A percentile compares a stretch with the other conserved stretches of the same genome.
phyloP scores from a whole-genome alignment of 2,329 filamentous ascomycete species.

The Dactylellina leptospora region DNA sequence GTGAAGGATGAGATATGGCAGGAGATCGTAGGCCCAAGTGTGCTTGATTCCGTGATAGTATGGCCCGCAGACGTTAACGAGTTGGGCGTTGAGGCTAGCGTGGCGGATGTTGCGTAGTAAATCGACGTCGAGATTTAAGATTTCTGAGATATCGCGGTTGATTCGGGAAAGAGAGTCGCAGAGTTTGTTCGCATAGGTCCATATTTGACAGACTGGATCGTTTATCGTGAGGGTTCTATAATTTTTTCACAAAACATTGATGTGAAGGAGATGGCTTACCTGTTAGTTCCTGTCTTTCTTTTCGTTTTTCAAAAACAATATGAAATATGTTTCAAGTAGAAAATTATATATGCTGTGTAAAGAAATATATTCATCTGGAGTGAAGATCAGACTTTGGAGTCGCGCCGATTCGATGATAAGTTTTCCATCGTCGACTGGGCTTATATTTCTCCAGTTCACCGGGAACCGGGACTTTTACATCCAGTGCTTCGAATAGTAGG shows the following conservation, averaged over 20 bases:
- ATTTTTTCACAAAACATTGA: neutral
- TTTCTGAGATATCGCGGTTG: conserved; percentile 1
- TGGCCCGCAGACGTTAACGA: conserved; percentile 16
- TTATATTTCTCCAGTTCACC: conserved; percentile 14
- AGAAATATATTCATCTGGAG: neutral
- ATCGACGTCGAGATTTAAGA: conserved; percentile 2
- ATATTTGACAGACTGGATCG: conserved; percentile 22
- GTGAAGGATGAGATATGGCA: conserved; percentile 8
- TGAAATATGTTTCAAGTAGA: neutral
- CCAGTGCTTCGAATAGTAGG: conserved; percentile 25
- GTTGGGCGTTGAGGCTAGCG: conserved; percentile 13
- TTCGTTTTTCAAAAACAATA: neutral
- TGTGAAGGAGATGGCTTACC: conserved; percentile 18
- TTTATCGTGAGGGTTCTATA: conserved; percentile 28
- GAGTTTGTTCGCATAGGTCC: conserved; percentile 7
- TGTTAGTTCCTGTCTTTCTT: conserved; percentile 20
- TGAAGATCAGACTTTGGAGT: conserved; percentile 35
- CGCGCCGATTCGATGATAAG: neutral
- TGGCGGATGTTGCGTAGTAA: conserved; percentile 21
- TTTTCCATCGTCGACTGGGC: conserved; percentile 17
- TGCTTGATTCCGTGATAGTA: neutral
- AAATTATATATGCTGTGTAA: neutral
- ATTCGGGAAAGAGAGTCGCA: conserved; percentile 17
- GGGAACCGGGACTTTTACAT: conserved; percentile 16
- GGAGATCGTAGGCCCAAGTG: conserved; percentile 25